Percentiles rank a stretch among this genome's conserved stretches.
Conservation (phyloP, 176 grass and related monocot species). For the Oryza glaberrima region DNA sequence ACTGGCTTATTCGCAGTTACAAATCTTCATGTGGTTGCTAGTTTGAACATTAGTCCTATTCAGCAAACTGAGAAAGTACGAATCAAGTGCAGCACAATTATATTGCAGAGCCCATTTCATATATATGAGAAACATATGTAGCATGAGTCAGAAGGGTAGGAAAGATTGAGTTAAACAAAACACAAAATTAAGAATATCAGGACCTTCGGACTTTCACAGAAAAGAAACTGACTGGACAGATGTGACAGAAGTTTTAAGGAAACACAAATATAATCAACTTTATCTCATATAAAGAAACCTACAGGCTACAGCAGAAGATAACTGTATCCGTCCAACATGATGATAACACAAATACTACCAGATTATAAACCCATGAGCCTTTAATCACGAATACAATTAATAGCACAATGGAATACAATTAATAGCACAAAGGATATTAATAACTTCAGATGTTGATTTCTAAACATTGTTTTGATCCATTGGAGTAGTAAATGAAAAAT, state of each 20-base stretch:
- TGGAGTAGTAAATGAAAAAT: not conserved
- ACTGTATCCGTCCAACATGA: not conserved
- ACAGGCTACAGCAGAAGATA: not conserved
- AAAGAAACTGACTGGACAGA: not conserved
- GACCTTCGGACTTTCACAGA: slow-evolving; percentile 2
- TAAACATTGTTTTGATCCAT: not conserved
- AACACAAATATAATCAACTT: slow-evolving; percentile 16
- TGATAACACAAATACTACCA: not conserved
- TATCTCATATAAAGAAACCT: not conserved
- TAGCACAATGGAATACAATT: not conserved
- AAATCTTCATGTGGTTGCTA: not conserved
- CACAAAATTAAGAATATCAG: not conserved
- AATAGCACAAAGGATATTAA: too few species aligned
- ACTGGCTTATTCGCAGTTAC: not conserved
- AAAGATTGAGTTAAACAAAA: not conserved
- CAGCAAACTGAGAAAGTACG: too few species aligned
- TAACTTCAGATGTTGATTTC: not conserved
- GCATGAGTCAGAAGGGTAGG: not conserved
- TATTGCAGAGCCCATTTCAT: not conserved
- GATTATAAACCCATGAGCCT: not conserved
- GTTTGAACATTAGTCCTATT: slow-evolving; percentile 8
- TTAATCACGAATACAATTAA: not conserved
- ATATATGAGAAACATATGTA: not conserved
- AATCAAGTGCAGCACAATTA: not conserved
- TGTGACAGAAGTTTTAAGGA: not conserved